Evolutionary conservation across 805 yeast genomes (phyloP).

Genomic region (Dipodascus albidus): DNA sequence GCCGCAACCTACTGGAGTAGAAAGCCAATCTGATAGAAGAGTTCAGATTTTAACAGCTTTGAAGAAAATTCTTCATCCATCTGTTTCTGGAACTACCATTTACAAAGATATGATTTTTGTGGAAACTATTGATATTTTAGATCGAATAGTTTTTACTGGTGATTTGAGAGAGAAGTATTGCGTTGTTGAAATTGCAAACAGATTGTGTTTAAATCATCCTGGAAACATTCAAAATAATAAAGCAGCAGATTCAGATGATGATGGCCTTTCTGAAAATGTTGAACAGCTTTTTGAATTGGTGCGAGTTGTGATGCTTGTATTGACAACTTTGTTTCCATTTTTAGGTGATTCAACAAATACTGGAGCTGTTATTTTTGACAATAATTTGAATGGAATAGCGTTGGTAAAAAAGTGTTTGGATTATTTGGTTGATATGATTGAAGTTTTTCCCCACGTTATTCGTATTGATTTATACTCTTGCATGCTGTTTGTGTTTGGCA

Average conservation of each 20-base stretch:
- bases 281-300: conserved; percentile 77
- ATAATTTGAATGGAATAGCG: conserved; percentile 18
- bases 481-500: conserved; percentile 48
- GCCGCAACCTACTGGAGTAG: conserved; percentile 19
- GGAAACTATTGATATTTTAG: conserved; percentile 68
- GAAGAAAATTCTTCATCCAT: conserved; percentile 42
- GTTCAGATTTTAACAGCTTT: conserved; percentile 37
- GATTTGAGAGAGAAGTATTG: conserved; percentile 34
- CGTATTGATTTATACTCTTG: conserved; percentile 64
- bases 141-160: conserved; percentile 54
- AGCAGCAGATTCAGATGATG: conserved; percentile 27
- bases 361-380: conserved; percentile 25
- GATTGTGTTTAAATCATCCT: conserved; percentile 39
- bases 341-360: conserved; percentile 15
- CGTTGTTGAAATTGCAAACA: conserved; percentile 45
- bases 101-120: conserved; percentile 58
- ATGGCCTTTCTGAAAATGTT: conserved; percentile 39
- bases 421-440: conserved; percentile 50
- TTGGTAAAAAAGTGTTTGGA: conserved; percentile 38
- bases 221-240: conserved; percentile 11
- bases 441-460: conserved; percentile 54
- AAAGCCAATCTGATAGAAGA: conserved; percentile 20
- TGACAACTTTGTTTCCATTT: conserved; percentile 29
- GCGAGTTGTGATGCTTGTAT: conserved; percentile 53
- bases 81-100: conserved; percentile 45